A percentile compares a stretch with the other conserved stretches of the same genome.
Evolutionary conservation across 108 stramenopile genomes (phyloP).

Genomic region (Nitzschia sp.): DNA sequence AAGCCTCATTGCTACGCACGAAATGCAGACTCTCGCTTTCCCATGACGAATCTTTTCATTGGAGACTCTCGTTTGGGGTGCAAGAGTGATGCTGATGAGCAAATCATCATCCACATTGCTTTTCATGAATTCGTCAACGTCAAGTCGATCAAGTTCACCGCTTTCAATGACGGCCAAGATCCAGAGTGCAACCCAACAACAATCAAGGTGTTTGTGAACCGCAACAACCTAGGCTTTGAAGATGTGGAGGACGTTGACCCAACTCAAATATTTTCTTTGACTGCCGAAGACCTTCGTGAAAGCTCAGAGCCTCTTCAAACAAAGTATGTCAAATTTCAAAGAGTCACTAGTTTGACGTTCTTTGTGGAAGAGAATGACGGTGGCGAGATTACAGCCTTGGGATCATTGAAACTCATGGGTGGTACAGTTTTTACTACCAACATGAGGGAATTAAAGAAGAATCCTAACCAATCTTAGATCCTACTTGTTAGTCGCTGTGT

Average conservation of each 20-base stretch:
- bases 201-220: conserved; percentile 76
- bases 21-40: conserved; percentile 68
- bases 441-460: conserved; percentile 85
- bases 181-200: conserved; percentile 70
- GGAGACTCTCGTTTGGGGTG: conserved; percentile 81
- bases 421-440: conserved; percentile 69
- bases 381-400: conserved; percentile 75
- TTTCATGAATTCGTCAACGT: conserved; percentile 87
- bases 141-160: conserved; percentile 75
- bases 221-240: conserved; percentile 83
- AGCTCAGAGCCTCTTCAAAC: conserved; percentile 51
- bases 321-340: conserved; percentile 83
- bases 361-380: conserved; percentile 89
- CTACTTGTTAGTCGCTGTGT: neutral
- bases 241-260: conserved; percentile 88
- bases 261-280: conserved; percentile 66
- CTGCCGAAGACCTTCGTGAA: conserved; percentile 70
- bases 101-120: conserved; percentile 77
- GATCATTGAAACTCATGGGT: conserved; percentile 71
- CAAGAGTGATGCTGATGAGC: conserved; percentile 88
- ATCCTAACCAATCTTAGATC: conserved; percentile 23
- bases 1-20: conserved; percentile 65
- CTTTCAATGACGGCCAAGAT: conserved; percentile 70
- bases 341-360: conserved; percentile 74
- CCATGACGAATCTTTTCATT: conserved; percentile 85